phyloP scores from a whole-genome alignment of 306 rosid species.

The Vicia faba region DNA sequence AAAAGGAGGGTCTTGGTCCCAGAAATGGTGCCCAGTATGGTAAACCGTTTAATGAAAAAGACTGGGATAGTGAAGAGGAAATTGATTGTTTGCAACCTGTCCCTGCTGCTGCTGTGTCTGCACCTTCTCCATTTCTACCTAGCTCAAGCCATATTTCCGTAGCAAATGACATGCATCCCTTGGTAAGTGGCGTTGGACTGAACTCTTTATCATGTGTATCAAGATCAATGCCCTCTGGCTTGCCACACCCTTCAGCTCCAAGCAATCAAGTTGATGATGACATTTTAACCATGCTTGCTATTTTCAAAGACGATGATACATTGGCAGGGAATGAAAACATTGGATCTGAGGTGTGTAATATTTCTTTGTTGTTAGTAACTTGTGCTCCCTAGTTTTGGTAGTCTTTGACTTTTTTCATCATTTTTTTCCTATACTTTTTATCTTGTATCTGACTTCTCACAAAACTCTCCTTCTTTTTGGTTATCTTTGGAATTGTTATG shows the following conservation, averaged over 20 bases:
- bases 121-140: constrained; percentile 28
- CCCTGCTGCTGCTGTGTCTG: constrained; percentile 26
- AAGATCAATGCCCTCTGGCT: constrained; percentile 33
- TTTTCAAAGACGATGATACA: constrained; percentile 33
- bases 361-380: constrained; percentile 5
- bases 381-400: constrained; percentile 4
- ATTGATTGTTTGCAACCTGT: constrained; percentile 34
- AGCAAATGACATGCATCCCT: constrained; percentile 36
- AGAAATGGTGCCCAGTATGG: constrained; percentile 88
- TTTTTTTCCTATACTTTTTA: neutral
- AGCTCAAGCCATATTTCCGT: constrained; percentile 21
- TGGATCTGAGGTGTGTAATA: constrained; percentile 47
- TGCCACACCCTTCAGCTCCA: constrained; percentile 32
- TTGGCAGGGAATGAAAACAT: constrained; percentile 17
- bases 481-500: neutral
- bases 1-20: constrained; percentile 85
- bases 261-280: constrained; percentile 39
- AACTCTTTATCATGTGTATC: constrained; percentile 47
- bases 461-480: constrained; percentile 18
- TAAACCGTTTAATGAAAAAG: constrained; percentile 68
- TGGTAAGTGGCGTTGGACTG: constrained; percentile 32
- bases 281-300: constrained; percentile 23
- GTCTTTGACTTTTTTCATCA: neutral
- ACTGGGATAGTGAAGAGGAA: constrained; percentile 65
- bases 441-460: neutral